phyloP scores from a whole-genome alignment of 495 filamentous ascomycete species.

The Penicillium subrubescens region DNA sequence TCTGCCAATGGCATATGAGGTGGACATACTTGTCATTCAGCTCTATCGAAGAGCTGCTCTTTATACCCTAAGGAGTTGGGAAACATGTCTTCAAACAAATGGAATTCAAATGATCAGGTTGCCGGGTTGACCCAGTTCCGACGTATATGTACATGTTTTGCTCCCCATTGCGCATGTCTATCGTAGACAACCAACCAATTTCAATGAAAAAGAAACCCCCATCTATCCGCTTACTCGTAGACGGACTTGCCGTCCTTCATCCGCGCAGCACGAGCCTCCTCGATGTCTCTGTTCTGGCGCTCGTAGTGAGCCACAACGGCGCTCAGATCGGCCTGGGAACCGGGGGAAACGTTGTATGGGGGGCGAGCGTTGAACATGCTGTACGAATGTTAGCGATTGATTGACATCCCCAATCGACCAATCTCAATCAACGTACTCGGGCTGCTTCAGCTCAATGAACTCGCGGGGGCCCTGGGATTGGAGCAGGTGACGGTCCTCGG shows the following conservation, averaged over 20 bases:
- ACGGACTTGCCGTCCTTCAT: constrained; percentile 48
- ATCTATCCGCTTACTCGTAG: constrained; percentile 40
- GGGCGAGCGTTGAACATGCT: constrained; percentile 56
- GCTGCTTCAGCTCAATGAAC: constrained; percentile 59
- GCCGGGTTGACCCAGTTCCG: constrained; percentile 30
- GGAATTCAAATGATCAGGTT: constrained; percentile 33
- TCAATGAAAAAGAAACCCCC: constrained; percentile 22
- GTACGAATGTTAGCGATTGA: neutral
- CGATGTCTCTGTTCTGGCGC: constrained; percentile 55
- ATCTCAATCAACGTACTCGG: constrained; percentile 60
- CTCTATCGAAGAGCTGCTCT: neutral
- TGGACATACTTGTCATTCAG: neutral
- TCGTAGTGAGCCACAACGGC: constrained; percentile 64
- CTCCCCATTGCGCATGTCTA: constrained; percentile 32
- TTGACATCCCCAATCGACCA: neutral
- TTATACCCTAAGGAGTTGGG: constrained; percentile 1
- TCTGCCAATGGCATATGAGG: neutral
- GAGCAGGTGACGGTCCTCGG: constrained; percentile 66
- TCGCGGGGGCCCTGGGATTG: constrained; percentile 50
- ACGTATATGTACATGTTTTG: constrained; percentile 48
- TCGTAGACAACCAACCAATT: constrained; percentile 25
- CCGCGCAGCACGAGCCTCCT: constrained; percentile 48
- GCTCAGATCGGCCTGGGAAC: constrained; percentile 61
- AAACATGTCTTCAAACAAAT: constrained; percentile 25
- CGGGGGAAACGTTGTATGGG: constrained; percentile 65